Base-by-base conservation (phyloP, 73 alveolate species). In the Effrenium voratum region DNA sequence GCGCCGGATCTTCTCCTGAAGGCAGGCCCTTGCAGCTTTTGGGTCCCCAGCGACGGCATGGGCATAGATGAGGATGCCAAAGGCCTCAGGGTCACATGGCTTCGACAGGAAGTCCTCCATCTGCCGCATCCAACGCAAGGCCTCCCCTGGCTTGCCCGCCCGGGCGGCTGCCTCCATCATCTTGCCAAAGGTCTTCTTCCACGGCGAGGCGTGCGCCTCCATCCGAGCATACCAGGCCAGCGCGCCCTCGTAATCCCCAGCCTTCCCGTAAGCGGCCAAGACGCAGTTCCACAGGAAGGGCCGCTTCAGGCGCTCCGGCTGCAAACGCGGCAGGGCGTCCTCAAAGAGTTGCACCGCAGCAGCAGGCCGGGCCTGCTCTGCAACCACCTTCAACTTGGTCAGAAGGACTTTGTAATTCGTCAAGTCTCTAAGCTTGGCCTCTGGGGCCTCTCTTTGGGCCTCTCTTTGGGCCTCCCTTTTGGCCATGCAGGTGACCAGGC, bases 81-180 rank as follows among this genome's bases (percentile, higher is more conserved):
- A 32, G 75, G 22, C 86, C 38, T 43, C 50, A 3, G 97, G 97
- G 36, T 90, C 87, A 19, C 15, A 41, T n/a, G 34, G 47, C 43
- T 1, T 41, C 2, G 57, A 50, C 50, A 45, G 68, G 52, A 43
- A 55, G 13, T 47, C 41, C 52, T 38, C 57, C 72, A 90, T 36
- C 47, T 47, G 66, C 77, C 38, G 55, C 73, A 90, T 34, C 97
- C 97, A 90, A 22, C 26, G 73, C 55, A 68, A 68, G 1, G 97
- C 97, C 73, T 45, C 40, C n/a, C 68, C 97, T 1, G 97, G 97
- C 80, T 57, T 90, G 49, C 80, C 73, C 19, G 97, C 75, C 6
- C 55, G 28, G 22, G 97, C 97, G 10, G 97, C 97, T 1, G 97
- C 97, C 59, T 90, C 97, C 57, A 90, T 76, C 97, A 90, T 24